Evolutionary conservation across 2,329 filamentous ascomycete genomes (phyloP).

Genomic region (Dothideomycetes sp.): DNA sequence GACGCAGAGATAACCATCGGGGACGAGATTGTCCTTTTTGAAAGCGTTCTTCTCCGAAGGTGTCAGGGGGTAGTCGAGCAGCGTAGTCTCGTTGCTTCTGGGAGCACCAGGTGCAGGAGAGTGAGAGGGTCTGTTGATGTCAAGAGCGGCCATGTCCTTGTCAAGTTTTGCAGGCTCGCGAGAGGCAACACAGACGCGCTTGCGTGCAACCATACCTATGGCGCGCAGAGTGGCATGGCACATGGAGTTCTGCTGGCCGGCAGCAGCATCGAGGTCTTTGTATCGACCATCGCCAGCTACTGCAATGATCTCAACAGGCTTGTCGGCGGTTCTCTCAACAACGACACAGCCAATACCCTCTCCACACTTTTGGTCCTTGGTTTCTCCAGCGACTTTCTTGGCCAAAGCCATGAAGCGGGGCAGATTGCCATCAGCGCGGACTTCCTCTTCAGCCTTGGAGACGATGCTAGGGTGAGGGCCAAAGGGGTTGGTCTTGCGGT

Average conservation of each 20-base stretch:
- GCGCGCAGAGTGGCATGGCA: conserved; percentile 69
- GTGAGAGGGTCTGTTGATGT: conserved; percentile 18
- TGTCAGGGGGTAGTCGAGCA: conserved; percentile 61
- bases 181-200: conserved; percentile 31
- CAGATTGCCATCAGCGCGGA: conserved; percentile 48
- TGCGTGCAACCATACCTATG: conserved; percentile 69
- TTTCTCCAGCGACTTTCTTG: conserved; percentile 52
- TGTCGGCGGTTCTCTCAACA: conserved; percentile 48
- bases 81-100: conserved; percentile 42
- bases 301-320: conserved; percentile 51
- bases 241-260: conserved; percentile 51
- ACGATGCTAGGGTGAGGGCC: conserved; percentile 73
- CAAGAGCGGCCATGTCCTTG: conserved; percentile 24
- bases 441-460: conserved; percentile 58
- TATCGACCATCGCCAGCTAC: conserved; percentile 70
- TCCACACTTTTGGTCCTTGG: conserved; percentile 50
- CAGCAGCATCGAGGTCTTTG: conserved; percentile 22
- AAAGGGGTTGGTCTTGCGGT: conserved; percentile 79
- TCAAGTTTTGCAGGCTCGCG: conserved; percentile 22
- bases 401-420: conserved; percentile 55
- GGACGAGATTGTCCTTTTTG: conserved; percentile 53
- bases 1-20: conserved; percentile 86
- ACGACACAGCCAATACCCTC: conserved; percentile 67
- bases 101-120: conserved; percentile 23
- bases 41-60: conserved; percentile 56